Conservation (phyloP, 2,329 filamentous ascomycete genomes). For the Triangularia setosa region DNA sequence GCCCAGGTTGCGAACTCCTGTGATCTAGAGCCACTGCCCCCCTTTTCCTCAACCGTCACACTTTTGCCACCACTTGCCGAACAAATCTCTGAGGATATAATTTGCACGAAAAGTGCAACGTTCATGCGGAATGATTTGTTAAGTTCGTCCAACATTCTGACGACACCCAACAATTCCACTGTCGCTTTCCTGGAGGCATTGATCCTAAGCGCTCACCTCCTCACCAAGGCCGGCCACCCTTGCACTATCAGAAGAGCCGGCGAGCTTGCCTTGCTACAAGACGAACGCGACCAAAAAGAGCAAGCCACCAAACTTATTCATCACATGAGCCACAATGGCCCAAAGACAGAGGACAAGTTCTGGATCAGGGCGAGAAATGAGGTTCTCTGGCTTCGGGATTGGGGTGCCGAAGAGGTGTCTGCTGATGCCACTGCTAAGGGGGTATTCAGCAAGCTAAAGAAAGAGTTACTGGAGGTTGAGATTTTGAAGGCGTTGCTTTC, state of each 20-base stretch:
- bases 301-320: slow-evolving; percentile 59
- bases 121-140: slow-evolving; percentile 53
- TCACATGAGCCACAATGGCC: slow-evolving; percentile 43
- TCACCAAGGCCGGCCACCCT: slow-evolving; percentile 47
- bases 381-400: slow-evolving; percentile 69
- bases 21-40: slow-evolving; percentile 54
- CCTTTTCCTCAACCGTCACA: slow-evolving; percentile 46
- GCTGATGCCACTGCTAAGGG: slow-evolving; percentile 39
- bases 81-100: slow-evolving; percentile 31
- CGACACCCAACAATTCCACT: slow-evolving; percentile 52
- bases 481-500: slow-evolving; percentile 65
- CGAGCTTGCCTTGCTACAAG: slow-evolving; percentile 61
- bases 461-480: slow-evolving; percentile 63
- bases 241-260: slow-evolving; percentile 52
- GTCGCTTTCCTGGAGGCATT: slow-evolving; percentile 60
- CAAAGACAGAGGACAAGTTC: slow-evolving; percentile 59
- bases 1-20: slow-evolving; percentile 57
- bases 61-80: slow-evolving; percentile 41
- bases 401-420: slow-evolving; percentile 52
- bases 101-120: slow-evolving; percentile 39
- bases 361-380: slow-evolving; percentile 61
- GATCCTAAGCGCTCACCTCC: slow-evolving; percentile 56
- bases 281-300: slow-evolving; percentile 60
- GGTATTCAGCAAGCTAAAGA: slow-evolving; percentile 56
- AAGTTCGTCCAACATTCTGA: slow-evolving; percentile 59